Evolutionary conservation across 176 grass and related monocot species (phyloP).

Genomic region (Alloteropsis semialata): DNA sequence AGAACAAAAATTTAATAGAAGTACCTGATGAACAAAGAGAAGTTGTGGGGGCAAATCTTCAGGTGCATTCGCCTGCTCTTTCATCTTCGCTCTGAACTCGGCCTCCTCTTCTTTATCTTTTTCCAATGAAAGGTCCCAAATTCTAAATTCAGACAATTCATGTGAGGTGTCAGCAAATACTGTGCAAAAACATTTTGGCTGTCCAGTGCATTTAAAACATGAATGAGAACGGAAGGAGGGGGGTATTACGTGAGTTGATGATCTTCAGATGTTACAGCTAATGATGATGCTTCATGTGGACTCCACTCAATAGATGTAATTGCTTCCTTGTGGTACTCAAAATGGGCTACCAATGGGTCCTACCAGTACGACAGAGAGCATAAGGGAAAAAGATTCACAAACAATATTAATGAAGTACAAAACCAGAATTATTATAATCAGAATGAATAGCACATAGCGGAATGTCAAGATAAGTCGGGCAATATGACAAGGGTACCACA

Average conservation of each 20-base stretch:
- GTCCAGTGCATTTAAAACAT: no score
- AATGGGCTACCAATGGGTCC: conserved; percentile 67
- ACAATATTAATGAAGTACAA: no score
- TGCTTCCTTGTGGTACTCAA: conserved; percentile 80
- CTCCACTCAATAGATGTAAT: conserved; percentile 84
- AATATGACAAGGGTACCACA: background rate
- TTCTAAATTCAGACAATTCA: conserved; percentile 25
- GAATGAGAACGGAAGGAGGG: no score
- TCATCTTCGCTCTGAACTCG: conserved; percentile 74
- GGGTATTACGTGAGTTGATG: conserved; percentile 75
- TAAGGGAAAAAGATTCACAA: background rate
- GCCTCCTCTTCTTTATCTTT: conserved; percentile 82
- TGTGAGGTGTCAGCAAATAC: background rate
- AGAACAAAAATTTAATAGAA: no score
- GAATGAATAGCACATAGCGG: no score
- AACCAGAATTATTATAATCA: no score
- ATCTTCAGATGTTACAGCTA: conserved; percentile 79
- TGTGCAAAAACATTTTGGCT: background rate
- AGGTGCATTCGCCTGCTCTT: conserved; percentile 69
- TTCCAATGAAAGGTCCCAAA: conserved; percentile 91
- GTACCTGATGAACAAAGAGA: conserved; percentile 92
- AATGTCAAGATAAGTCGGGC: background rate
- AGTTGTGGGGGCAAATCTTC: conserved; percentile 89
- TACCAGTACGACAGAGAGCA: conserved; percentile 5
- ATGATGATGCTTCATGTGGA: conserved; percentile 77